Percentiles rank a stretch among this genome's conserved stretches.
Evolutionary conservation across 192 early-diverging fungal genomes (phyloP).

Genomic region (Gamsiella multidivaricata): DNA sequence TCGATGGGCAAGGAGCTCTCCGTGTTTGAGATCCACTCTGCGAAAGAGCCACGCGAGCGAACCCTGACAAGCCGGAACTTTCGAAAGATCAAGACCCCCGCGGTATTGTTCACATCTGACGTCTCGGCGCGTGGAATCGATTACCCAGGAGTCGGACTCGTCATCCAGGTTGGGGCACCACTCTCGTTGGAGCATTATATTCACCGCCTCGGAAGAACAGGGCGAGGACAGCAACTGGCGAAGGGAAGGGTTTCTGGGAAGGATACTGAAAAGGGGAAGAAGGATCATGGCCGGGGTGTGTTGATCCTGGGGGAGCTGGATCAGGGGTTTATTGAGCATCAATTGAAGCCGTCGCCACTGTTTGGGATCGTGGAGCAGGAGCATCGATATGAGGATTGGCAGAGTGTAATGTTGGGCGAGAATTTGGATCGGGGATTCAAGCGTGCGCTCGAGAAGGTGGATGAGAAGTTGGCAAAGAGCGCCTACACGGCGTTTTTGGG

Average conservation of each 20-base stretch:
- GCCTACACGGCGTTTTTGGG: constrained; percentile 50
- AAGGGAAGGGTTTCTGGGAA: constrained; percentile 27
- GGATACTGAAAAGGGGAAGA: not conserved
- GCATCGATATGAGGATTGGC: constrained; percentile 42
- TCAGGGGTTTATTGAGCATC: constrained; percentile 51
- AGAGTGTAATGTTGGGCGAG: constrained; percentile 50
- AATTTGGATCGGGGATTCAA: constrained; percentile 49
- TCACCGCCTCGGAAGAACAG: constrained; percentile 96
- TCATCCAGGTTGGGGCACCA: constrained; percentile 91
- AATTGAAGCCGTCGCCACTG: constrained; percentile 37
- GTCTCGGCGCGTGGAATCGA: constrained; percentile 98
- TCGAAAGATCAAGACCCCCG: constrained; percentile 60
- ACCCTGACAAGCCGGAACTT: constrained; percentile 78
- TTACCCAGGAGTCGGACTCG: constrained; percentile 91
- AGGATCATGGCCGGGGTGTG: constrained; percentile 29
- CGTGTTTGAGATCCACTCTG: constrained; percentile 82
- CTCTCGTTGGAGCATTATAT: constrained; percentile 88
- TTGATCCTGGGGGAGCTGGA: constrained; percentile 48
- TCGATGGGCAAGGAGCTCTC: constrained; percentile 60
- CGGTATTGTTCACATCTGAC: constrained; percentile 91
- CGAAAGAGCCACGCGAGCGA: constrained; percentile 76
- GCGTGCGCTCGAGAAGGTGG: constrained; percentile 30
- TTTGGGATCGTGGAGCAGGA: constrained; percentile 24
- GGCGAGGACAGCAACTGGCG: constrained; percentile 83
- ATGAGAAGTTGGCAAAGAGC: constrained; percentile 46